Conservation (phyloP, 1,284 basidiomycete genomes). For the Trichosporon ovoides region DNA sequence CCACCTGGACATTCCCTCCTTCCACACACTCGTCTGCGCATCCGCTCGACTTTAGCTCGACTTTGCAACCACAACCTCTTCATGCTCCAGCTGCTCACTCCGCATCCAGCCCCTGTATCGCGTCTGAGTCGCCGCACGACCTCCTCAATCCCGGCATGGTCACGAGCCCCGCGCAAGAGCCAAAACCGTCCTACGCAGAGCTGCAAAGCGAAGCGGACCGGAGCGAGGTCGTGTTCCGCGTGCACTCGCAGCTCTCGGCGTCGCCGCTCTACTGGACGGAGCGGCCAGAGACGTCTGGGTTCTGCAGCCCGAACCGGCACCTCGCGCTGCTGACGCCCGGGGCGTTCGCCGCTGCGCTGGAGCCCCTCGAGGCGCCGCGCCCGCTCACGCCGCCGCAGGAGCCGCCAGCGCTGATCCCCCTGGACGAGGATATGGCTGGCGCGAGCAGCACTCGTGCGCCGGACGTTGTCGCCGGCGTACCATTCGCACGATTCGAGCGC, state of each 20-base stretch:
- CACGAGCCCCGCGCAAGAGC: too few species aligned
- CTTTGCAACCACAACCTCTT: too few species aligned
- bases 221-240: conserved; percentile 17
- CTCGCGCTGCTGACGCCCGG: conserved; percentile 5
- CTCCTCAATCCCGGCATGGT: too few species aligned
- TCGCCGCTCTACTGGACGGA: conserved; percentile 28
- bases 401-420: background rate
- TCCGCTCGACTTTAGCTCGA: too few species aligned
- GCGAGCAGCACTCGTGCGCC: background rate
- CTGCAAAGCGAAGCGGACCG: background rate
- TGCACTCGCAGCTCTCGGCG: conserved; percentile 13
- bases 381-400: background rate
- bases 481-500: conserved; percentile 10
- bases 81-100: too few species aligned
- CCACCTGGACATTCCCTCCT: too few species aligned
- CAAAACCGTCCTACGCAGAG: background rate
- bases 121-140: too few species aligned
- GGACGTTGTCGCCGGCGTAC: background rate
- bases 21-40: too few species aligned
- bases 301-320: conserved; percentile 18
- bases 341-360: conserved; percentile 1
- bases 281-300: conserved; percentile 14
- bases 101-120: too few species aligned
- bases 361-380: background rate
- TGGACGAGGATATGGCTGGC: background rate